phyloP scores from a whole-genome alignment of 2,329 filamentous ascomycete genomes.

The Sporothrix luriei region DNA sequence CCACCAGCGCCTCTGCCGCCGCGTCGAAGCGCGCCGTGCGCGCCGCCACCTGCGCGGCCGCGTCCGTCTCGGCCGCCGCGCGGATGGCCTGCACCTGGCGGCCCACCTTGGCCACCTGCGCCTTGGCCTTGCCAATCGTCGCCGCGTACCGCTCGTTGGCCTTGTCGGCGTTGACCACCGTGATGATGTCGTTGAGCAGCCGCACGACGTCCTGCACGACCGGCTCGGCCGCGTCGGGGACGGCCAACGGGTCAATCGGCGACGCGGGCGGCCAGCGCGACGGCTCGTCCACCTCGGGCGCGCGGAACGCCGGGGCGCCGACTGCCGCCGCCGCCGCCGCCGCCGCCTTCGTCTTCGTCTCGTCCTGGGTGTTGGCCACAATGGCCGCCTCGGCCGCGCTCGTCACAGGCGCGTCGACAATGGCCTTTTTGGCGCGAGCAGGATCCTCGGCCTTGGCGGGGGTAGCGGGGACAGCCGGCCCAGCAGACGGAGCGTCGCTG shows the following conservation, averaged over 20 bases:
- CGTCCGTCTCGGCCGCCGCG: slow-evolving; percentile 66
- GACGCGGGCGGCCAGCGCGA: slow-evolving; percentile 65
- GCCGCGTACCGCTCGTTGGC: slow-evolving; percentile 74
- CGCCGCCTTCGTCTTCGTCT: slow-evolving; percentile 36
- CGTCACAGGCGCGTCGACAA: slow-evolving; percentile 10
- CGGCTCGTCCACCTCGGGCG: slow-evolving; percentile 67
- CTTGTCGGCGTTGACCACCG: slow-evolving; percentile 85
- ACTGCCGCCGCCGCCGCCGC: slow-evolving; percentile 22
- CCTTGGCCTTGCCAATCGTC: slow-evolving; percentile 83
- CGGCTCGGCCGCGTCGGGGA: slow-evolving; percentile 77
- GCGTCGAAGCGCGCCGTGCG: slow-evolving; percentile 76
- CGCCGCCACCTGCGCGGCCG: slow-evolving; percentile 73
- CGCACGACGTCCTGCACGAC: slow-evolving; percentile 91
- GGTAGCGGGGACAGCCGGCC: not conserved
- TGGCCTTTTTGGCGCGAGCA: not conserved
- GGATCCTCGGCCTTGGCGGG: slow-evolving; percentile 14
- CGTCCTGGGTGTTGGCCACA: slow-evolving; percentile 21
- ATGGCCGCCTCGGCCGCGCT: not conserved
- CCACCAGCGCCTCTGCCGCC: slow-evolving; percentile 83
- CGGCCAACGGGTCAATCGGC: slow-evolving; percentile 75
- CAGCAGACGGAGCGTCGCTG: not conserved
- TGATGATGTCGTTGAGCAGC: slow-evolving; percentile 94
- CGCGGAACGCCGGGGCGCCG: slow-evolving; percentile 47
- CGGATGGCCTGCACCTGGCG: slow-evolving; percentile 76
- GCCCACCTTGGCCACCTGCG: slow-evolving; percentile 76